Evolutionary conservation across 2,329 filamentous ascomycete genomes (phyloP).

Genomic region (Leptographium procerum): DNA sequence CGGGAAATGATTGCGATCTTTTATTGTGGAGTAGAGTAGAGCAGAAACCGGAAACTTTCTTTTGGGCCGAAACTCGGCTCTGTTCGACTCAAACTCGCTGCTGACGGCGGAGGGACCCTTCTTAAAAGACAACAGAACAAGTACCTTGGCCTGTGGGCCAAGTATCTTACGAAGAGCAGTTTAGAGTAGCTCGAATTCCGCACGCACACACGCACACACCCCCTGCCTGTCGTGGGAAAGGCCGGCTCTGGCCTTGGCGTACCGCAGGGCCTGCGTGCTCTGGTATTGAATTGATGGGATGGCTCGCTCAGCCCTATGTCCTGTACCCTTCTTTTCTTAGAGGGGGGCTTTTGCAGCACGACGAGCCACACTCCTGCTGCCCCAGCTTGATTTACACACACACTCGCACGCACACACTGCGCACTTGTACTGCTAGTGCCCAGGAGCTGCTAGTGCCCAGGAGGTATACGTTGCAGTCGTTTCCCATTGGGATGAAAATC

Average conservation of each 20-base stretch:
- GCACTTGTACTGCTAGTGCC: too few relatives aligned
- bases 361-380: neutral
- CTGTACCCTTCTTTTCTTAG: neutral
- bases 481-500: neutral
- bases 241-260: constrained; percentile 1
- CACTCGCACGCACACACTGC: too few relatives aligned
- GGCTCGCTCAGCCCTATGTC: constrained; percentile 13
- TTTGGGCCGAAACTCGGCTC: neutral
- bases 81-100: too few relatives aligned
- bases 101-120: too few relatives aligned
- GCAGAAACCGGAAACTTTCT: neutral
- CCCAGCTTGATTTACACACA: neutral
- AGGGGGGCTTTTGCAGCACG: neutral
- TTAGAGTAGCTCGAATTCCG: too few relatives aligned
- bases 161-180: too few relatives aligned
- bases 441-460: too few relatives aligned
- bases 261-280: neutral
- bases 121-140: neutral
- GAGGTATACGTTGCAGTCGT: too few relatives aligned
- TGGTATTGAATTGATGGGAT: neutral
- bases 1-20: neutral
- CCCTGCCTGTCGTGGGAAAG: neutral
- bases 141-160: neutral
- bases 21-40: neutral
- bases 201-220: neutral